phyloP scores from a whole-genome alignment of 148 eudicot genomes.

The Chenopodium berlandieri region DNA sequence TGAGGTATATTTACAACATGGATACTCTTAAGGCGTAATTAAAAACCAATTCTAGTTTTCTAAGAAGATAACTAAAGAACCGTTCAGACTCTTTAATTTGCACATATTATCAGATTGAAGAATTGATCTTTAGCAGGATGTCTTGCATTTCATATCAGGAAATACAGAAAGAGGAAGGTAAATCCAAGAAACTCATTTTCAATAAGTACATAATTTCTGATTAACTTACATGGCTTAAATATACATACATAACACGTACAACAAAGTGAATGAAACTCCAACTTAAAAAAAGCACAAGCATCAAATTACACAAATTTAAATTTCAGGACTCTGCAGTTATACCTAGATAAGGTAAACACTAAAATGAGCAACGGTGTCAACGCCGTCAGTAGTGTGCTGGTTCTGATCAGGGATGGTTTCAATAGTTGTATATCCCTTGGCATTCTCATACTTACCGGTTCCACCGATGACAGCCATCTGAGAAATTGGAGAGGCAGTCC shows the following conservation, averaged over 20 bases:
- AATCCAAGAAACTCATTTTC: not conserved
- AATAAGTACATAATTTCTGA: conserved; percentile 6
- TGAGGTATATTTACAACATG: too few relatives aligned
- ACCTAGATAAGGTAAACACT: conserved; percentile 45
- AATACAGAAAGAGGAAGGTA: not conserved
- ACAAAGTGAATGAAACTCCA: not conserved
- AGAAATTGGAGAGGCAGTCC: conserved; percentile 70
- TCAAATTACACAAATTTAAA: not conserved
- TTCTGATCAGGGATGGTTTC: conserved; percentile 72
- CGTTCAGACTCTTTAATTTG: too few relatives aligned
- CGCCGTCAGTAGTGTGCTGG: conserved; percentile 92
- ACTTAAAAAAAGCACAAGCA: not conserved
- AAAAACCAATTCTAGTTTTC: not conserved
- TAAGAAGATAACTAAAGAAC: not conserved
- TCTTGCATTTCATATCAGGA: too few relatives aligned
- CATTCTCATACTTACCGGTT: conserved; percentile 80
- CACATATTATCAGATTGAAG: not conserved
- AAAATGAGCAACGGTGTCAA: conserved; percentile 76
- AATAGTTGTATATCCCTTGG: conserved; percentile 81
- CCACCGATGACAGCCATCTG: conserved; percentile 82
- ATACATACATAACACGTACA: not conserved
- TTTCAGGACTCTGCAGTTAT: not conserved
- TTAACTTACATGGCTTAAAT: conserved; percentile 4
- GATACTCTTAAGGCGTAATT: not conserved
- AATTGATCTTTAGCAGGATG: not conserved